Base-by-base conservation (phyloP, 1,284 basidiomycete species). In the Moesziomyces parantarcticus region DNA sequence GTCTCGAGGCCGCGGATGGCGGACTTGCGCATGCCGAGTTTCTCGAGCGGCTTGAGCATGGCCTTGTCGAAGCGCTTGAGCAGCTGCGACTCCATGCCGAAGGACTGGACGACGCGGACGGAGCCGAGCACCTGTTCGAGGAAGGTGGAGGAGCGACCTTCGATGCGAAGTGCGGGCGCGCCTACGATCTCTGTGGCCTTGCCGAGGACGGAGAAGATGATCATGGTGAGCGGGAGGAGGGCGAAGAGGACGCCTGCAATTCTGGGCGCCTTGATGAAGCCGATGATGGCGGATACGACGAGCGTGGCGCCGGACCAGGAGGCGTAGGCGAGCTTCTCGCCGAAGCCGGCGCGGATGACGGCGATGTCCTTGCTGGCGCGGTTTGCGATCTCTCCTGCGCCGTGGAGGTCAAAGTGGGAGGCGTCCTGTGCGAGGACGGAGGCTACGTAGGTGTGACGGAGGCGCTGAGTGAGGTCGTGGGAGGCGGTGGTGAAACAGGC, bases 111-210 rank as follows among this genome's bases (percentile, higher is more conserved):
- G 52, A 86, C 81, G 11, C 86, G 79, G 50, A 85, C 82, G 5
- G 83, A 84, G 23, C 80, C 77, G 16, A 86, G 75, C 22, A 85
- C 79, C 57, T 86, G 85, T 52, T 86, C 86, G 57, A 86, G 79
- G 45, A 83, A 84, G 21, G 83, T 83, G 6, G 83, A 80, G 11
- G 83, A 78, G n/a, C 76, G 81, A 2, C 83, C 84, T 43, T 86
- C 85, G 11, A 85, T 63, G 29, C 77, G 74, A 3, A 83, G 63
- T 3, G 82, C 79, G 0, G 77, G 71, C 0, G 73, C 69, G 3
- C 80, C 74, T 3, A 83, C 82, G 10, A 65, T 49, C 7, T 84
- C 84, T 23, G 81, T 75, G 40, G 83, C 69, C 16, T 68, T 76
- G 36, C 83, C 85, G 3, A 84, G 72, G 1, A 73, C 57, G 42